Percentiles rank a stretch among this genome's conserved stretches.
These are phyloP conservation scores for Suhomyces bolitotheri DNA, from an alignment of 1,139 yeast genomes.

Conservation along the genomic window DNA sequence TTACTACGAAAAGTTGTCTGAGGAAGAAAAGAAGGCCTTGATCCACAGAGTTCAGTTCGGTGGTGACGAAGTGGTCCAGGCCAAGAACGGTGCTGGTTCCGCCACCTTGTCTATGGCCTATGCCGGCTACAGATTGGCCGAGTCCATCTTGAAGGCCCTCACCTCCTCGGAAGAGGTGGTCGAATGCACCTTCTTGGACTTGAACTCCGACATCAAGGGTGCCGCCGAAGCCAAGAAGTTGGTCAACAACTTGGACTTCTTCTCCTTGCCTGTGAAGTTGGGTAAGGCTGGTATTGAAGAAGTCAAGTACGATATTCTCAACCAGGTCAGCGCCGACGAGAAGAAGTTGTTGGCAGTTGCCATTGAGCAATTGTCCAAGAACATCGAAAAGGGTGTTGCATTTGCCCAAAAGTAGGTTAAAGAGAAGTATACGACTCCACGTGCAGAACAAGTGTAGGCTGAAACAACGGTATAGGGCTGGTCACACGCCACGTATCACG, in stretches of 20 bases:
- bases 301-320: slow-evolving; percentile 51
- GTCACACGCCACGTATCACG: too few relatives aligned
- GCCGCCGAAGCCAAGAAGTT: slow-evolving; percentile 77
- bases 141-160: slow-evolving; percentile 77
- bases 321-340: slow-evolving; percentile 58
- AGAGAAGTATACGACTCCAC: neutral
- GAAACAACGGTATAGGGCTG: too few relatives aligned
- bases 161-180: slow-evolving; percentile 54
- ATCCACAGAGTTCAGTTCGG: slow-evolving; percentile 96
- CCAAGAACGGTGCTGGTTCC: slow-evolving; percentile 98
- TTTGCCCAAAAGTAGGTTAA: slow-evolving; percentile 18
- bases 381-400: slow-evolving; percentile 34
- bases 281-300: slow-evolving; percentile 88
- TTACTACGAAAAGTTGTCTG: slow-evolving; percentile 23
- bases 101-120: slow-evolving; percentile 99
- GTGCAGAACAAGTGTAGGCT: too few relatives aligned
- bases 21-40: slow-evolving; percentile 51
- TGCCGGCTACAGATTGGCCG: slow-evolving; percentile 95
- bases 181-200: slow-evolving; percentile 72
- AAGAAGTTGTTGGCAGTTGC: slow-evolving; percentile 77
- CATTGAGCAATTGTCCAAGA: slow-evolving; percentile 77
- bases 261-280: slow-evolving; percentile 87
- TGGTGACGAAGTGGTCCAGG: slow-evolving; percentile 98
- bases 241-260: slow-evolving; percentile 84
- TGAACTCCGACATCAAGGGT: slow-evolving; percentile 44